Percentiles rank a stretch among this genome's conserved stretches.
phyloP scores from a whole-genome alignment of 2,329 filamentous ascomycete species.

The Exophiala sp. region DNA sequence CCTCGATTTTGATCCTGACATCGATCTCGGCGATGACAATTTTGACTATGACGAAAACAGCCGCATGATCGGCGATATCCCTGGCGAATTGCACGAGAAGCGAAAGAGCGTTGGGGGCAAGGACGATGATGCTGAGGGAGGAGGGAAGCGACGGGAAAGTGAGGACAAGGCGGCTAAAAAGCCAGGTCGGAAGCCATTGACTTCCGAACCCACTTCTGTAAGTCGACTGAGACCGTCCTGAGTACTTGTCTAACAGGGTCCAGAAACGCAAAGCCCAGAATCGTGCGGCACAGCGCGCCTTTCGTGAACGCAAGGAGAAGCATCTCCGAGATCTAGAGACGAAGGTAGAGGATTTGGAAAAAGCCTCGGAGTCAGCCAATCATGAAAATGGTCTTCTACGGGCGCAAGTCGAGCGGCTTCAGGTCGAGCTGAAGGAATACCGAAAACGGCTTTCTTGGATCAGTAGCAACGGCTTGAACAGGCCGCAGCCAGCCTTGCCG shows the following conservation, averaged over 20 bases:
- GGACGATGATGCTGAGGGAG: slow-evolving; percentile 58
- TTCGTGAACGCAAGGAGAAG: slow-evolving; percentile 91
- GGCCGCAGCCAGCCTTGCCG: slow-evolving; percentile 37
- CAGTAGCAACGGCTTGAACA: slow-evolving; percentile 43
- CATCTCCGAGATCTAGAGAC: slow-evolving; percentile 50
- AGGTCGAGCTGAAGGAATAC: slow-evolving; percentile 79
- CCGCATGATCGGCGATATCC: slow-evolving; percentile 70
- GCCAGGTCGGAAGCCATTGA: slow-evolving; percentile 90
- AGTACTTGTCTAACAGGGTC: slow-evolving; percentile 3
- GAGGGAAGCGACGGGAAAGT: slow-evolving; percentile 71
- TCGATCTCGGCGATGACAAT: slow-evolving; percentile 61
- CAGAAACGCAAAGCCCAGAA: slow-evolving; percentile 77
- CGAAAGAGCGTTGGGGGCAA: slow-evolving; percentile 48
- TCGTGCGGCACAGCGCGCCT: slow-evolving; percentile 82
- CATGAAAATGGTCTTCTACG: slow-evolving; percentile 80
- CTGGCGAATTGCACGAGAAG: slow-evolving; percentile 54
- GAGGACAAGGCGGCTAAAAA: slow-evolving; percentile 89
- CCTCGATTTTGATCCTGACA: slow-evolving; percentile 73
- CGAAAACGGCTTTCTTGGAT: slow-evolving; percentile 72
- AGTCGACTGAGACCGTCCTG: slow-evolving; percentile 39
- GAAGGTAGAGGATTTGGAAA: slow-evolving; percentile 62
- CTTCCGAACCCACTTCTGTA: slow-evolving; percentile 92
- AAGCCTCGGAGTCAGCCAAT: slow-evolving; percentile 73
- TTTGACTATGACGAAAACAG: slow-evolving; percentile 67
- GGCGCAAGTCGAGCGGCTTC: slow-evolving; percentile 82